These are phyloP conservation scores for Cadophora malorum DNA, from an alignment of 2,329 filamentous ascomycete species.

Conservation along the genomic window DNA sequence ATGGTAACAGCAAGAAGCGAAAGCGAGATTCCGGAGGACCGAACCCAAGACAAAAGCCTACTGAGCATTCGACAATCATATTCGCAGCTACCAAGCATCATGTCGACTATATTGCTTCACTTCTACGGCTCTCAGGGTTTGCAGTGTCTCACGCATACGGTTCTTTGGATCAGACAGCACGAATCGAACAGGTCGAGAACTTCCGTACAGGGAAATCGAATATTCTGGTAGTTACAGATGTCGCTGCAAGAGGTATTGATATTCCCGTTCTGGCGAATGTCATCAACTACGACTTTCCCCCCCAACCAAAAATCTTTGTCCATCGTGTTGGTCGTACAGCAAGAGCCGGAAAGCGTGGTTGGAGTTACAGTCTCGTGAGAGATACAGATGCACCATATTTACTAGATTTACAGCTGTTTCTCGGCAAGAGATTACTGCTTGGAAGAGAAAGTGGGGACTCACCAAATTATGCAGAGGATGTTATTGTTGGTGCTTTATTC, in stretches of 20 bases:
- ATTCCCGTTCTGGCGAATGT: constrained; percentile 96
- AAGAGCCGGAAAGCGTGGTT: constrained; percentile 88
- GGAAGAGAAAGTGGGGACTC: constrained; percentile 67
- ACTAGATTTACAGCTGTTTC: constrained; percentile 90
- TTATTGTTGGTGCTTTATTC: constrained; percentile 79
- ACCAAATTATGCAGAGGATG: constrained; percentile 79
- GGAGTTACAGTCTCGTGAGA: constrained; percentile 92
- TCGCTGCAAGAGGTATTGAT: constrained; percentile 96
- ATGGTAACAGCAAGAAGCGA: constrained; percentile 67
- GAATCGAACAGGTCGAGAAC: constrained; percentile 89
- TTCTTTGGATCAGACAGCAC: constrained; percentile 90
- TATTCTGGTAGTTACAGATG: constrained; percentile 94
- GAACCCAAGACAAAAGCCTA: constrained; percentile 72
- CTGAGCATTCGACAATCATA: constrained; percentile 90
- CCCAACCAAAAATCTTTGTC: constrained; percentile 95
- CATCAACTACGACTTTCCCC: constrained; percentile 98
- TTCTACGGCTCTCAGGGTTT: constrained; percentile 85
- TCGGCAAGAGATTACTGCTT: constrained; percentile 81
- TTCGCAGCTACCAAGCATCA: constrained; percentile 97
- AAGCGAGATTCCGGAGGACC: constrained; percentile 66
- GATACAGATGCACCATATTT: constrained; percentile 91
- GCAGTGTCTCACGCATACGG: constrained; percentile 94
- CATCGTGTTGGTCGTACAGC: constrained; percentile 96
- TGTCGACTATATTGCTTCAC: constrained; percentile 85
- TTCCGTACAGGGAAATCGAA: constrained; percentile 86